phyloP scores from a whole-genome alignment of 2,329 filamentous ascomycete genomes.

The Bipolaris sorokiniana region DNA sequence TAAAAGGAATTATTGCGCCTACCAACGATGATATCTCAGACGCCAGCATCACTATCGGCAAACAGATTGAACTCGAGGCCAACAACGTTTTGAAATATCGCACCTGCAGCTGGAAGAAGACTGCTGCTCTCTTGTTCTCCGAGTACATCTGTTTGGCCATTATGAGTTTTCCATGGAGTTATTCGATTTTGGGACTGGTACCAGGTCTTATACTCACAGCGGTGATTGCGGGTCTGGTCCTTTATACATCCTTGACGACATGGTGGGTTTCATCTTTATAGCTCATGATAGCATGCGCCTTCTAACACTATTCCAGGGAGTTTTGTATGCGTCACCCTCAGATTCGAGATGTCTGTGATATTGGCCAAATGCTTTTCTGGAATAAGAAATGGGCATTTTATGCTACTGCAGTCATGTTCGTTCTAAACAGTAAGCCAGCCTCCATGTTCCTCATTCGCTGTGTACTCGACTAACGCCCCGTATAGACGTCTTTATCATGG shows the following conservation, averaged over 20 bases:
- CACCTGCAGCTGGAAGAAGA: slow-evolving; percentile 95
- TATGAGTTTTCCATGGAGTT: slow-evolving; percentile 96
- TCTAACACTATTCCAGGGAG: slow-evolving; percentile 63
- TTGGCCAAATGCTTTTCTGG: slow-evolving; percentile 95
- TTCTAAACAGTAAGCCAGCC: slow-evolving; percentile 87
- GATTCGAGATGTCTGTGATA: slow-evolving; percentile 89
- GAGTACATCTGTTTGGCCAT: slow-evolving; percentile 94
- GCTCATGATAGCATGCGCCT: background rate
- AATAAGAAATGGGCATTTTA: slow-evolving; percentile 75
- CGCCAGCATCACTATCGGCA: slow-evolving; percentile 57
- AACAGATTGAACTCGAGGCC: slow-evolving; percentile 78
- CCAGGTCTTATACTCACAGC: slow-evolving; percentile 84
- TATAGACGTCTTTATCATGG: slow-evolving; percentile 47
- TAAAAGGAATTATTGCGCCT: slow-evolving; percentile 48
- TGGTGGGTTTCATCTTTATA: slow-evolving; percentile 57
- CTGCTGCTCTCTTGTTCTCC: slow-evolving; percentile 85
- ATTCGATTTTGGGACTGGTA: slow-evolving; percentile 83
- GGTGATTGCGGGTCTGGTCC: slow-evolving; percentile 75
- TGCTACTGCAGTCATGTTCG: slow-evolving; percentile 80
- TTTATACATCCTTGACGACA: slow-evolving; percentile 78
- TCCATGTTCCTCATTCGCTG: background rate
- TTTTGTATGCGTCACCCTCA: slow-evolving; percentile 92
- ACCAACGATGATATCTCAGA: slow-evolving; percentile 42
- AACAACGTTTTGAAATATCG: slow-evolving; percentile 86
- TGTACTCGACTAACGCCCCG: background rate